Evolutionary conservation across 225 moss, liverwort and hornwort species (phyloP), one percentile per base, ranked within the genome.

Genomic region (Lunularia cruciata): DNA sequence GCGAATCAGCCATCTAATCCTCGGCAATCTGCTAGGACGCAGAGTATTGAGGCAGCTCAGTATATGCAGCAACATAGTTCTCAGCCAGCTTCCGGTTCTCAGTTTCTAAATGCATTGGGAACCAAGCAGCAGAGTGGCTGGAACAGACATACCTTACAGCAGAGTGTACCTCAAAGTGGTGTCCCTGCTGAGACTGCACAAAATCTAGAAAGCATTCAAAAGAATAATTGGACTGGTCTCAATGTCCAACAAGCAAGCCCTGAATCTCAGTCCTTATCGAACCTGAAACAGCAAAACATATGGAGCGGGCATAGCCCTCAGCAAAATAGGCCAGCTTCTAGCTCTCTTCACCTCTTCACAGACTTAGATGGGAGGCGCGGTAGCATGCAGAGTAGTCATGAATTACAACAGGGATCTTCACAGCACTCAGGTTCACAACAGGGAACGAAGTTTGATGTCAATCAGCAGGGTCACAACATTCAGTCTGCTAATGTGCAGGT

Each of bases 311-410:
- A 91, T 65, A 81, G 71, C 57, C 72, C 75, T 62, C 91, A 87
- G 84, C 90, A 87, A 23, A 87, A 78, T 69, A 79, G 90, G 74
- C 86, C 88, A 28, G 81, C 85, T 7, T 76, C 81, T 8, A 77
- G 45, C 47, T 77, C 77, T 45, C 71, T 81, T 37, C 81, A 81
- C 63, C 77, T 81, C 39, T 81, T 81, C 57, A 71, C 52, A 67
- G 94, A 94, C 70, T 47, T 87, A 52, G 94, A 89, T 68, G 76
- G 82, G 39, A 87, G 90, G 65, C 85, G 87, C 47, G 81, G 78
- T 19, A 83, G 81, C 60, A 72, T 88, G 53, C 90, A 84, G 63
- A 74, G 75, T 63, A 83, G 85, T 23, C 79, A 83, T 69, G 83
- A 84, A 49, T 76, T 87, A 51, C 94, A 91, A 62, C 90, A 94